Evolutionary conservation across 1,139 yeast species (phyloP), one percentile per base, ranked within the genome.

Genomic region (Oligophagozyma castellii): DNA sequence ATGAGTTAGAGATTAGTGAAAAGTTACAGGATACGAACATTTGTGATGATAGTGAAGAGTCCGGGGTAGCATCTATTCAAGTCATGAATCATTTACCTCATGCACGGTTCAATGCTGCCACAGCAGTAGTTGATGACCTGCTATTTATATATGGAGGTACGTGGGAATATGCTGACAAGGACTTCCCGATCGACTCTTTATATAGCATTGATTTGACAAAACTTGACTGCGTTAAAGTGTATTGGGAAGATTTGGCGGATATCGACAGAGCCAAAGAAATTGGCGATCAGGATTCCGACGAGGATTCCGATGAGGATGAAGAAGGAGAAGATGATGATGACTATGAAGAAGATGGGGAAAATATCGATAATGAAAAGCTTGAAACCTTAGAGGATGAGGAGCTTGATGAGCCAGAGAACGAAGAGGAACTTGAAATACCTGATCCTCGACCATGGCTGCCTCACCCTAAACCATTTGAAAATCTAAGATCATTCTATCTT

Each of bases 381-480:
- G 76, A 61, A 11, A 18, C 20, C 7, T 7, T 10, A 18, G 10
- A 7, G 8, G 76, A 65, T 23, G 74, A 64, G 25, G 74, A 68
- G 16, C 77, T 66, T 19, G 78, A 65, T 16, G 79, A 67, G 23
- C 80, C 67, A 20, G 75, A 65, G 24, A 69, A 51, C 4, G 73
- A 59, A 13, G 74, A 40, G 10, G 50, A 45, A 26, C 73, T 71
- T 22, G 86, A 75, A 37, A 70, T 74, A 44, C 93, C 94, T 4
- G 96, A 89, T 54, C 78, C 78, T 26, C 70, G 94, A 53, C 95
- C 95, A 15, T 86, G 95, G 94, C 65, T 89, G 36, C 95, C 96
- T 26, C 95, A 84, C 52, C 98, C 98, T 26, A 84, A 86, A 49
- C 77, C 95, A n/a, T 89, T 89, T 47, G 96, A 89, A 55, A 59